Evolutionary conservation across 75 land plant species (phyloP).

Genomic region (Ceratopteris richardii): DNA sequence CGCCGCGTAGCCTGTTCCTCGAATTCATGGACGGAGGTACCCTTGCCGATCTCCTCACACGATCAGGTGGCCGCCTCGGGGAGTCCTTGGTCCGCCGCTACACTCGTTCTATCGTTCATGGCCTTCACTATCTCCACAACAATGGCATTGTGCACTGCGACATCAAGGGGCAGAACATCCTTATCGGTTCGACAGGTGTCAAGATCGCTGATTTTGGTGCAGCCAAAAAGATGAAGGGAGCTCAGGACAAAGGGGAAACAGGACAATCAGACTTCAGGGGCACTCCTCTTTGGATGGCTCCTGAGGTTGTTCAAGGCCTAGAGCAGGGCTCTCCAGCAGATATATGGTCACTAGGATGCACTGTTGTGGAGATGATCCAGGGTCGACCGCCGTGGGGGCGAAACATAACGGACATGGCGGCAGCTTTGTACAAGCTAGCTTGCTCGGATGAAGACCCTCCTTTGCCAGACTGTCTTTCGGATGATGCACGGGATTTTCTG

Average conservation of each 20-base stretch:
- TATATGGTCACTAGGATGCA: conserved; percentile 40
- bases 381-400: conserved; percentile 26
- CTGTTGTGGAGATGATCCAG: conserved; percentile 31
- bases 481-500: conserved; percentile 33
- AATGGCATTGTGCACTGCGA: conserved; percentile 59
- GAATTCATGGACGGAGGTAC: conserved; percentile 55
- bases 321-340: conserved; percentile 25
- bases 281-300: conserved; percentile 41
- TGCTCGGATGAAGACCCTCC: conserved; percentile 10
- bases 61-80: conserved; percentile 16
- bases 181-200: conserved; percentile 26
- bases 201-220: conserved; percentile 94
- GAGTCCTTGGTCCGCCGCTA: conserved; percentile 22
- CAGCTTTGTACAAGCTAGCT: conserved; percentile 21
- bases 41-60: conserved; percentile 26
- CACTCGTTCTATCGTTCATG: conserved; percentile 26
- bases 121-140: conserved; percentile 33
- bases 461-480: conserved; percentile 16
- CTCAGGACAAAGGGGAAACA: not conserved
- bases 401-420: conserved; percentile 11
- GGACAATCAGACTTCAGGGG: conserved; percentile 7
- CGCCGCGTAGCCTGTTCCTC: conserved; percentile 20
- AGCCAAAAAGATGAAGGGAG: conserved; percentile 9
- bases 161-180: conserved; percentile 49
- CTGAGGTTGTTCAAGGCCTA: conserved; percentile 24